Conservation (phyloP, 768 basidiomycete species). For the Pisolithus tinctorius region DNA sequence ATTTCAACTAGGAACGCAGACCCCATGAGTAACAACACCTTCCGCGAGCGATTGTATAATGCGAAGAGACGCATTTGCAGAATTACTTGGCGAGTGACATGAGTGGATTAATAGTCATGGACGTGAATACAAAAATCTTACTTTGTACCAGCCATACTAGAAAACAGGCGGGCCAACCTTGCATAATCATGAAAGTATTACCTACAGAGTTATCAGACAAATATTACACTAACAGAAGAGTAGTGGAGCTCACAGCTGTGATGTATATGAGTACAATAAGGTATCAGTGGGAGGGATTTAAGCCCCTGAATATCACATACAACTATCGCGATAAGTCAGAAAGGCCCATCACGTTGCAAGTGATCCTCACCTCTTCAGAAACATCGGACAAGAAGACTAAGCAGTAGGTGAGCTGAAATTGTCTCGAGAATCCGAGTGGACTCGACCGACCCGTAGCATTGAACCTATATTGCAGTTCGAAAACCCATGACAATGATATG, state of each 20-base stretch:
- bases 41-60: background rate
- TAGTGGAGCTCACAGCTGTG: background rate
- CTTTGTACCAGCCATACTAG: background rate
- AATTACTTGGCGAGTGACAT: background rate
- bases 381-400: background rate
- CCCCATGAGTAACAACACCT: background rate
- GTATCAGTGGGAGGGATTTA: too few relatives aligned
- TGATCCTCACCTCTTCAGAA: background rate
- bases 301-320: too few relatives aligned
- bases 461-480: background rate
- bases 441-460: background rate
- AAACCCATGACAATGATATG: background rate
- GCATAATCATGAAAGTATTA: background rate
- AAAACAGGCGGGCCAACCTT: background rate
- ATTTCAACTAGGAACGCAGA: background rate
- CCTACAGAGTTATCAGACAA: background rate
- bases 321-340: too few relatives aligned
- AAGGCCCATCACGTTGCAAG: too few relatives aligned
- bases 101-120: background rate
- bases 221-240: background rate
- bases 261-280: background rate
- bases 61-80: background rate
- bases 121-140: background rate
- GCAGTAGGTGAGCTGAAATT: background rate
- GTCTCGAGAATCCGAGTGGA: background rate